These are phyloP conservation scores for Wallemia mellicola DNA, from an alignment of 1,284 basidiomycete genomes.

Conservation along the genomic window DNA sequence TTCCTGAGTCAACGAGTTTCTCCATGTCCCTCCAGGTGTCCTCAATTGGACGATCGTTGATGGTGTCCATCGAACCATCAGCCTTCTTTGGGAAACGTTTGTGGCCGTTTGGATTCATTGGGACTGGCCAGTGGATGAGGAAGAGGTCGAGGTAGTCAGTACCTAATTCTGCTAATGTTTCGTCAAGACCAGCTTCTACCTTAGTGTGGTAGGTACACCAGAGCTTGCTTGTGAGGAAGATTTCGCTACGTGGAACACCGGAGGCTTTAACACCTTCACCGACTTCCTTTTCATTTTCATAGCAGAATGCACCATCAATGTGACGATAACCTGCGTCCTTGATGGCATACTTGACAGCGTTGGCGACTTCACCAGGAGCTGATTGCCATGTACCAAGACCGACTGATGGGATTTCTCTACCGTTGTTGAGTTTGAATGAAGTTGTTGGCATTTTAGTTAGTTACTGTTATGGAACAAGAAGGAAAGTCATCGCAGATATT, in stretches of 20 bases:
- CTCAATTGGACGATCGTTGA: conserved; percentile 14
- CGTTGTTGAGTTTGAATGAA: background rate
- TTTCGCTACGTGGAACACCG: conserved; percentile 43
- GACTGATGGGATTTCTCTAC: background rate
- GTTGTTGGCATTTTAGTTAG: too few species aligned
- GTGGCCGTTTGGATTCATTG: conserved; percentile 40
- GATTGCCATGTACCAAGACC: background rate
- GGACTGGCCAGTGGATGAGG: conserved; percentile 52
- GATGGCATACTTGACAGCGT: background rate
- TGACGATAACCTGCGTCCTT: background rate
- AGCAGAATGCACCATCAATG: conserved; percentile 10
- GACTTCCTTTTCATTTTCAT: conserved; percentile 48
- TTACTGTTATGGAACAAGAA: too few species aligned
- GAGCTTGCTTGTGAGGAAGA: conserved; percentile 50
- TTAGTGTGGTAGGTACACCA: conserved; percentile 2
- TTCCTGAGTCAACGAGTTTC: conserved; percentile 20
- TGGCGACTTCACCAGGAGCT: background rate
- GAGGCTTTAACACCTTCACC: conserved; percentile 47
- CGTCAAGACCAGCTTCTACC: conserved; percentile 32
- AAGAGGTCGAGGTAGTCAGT: conserved; percentile 10
- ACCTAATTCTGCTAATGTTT: conserved; percentile 40
- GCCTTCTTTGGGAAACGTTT: conserved; percentile 32
- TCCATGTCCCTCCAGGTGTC: conserved; percentile 48
- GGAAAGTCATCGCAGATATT: too few species aligned
- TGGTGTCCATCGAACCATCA: conserved; percentile 35